A percentile compares a stretch with the other conserved stretches of the same genome.
These are phyloP conservation scores for Gamsiella multidivaricata DNA, from an alignment of 192 early-diverging fungal genomes.

Conservation along the genomic window DNA sequence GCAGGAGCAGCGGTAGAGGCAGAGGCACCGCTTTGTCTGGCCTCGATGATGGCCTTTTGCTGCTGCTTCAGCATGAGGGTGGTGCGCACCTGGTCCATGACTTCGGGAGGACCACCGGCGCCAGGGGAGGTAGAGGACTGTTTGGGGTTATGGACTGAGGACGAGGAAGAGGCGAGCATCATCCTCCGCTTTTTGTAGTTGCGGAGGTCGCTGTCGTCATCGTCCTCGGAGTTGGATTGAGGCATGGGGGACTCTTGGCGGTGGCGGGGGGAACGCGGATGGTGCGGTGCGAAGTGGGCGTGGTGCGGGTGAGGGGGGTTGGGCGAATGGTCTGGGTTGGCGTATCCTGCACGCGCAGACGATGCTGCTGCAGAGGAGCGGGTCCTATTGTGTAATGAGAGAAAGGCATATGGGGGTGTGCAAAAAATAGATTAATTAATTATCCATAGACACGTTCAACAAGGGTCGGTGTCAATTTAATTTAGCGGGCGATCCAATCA, in stretches of 20 bases:
- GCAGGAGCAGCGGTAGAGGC: not conserved
- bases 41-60: conserved; percentile 74
- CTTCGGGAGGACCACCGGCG: conserved; percentile 36
- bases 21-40: conserved; percentile 53
- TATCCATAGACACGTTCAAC: not conserved
- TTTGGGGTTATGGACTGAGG: not conserved
- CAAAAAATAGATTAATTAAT: not conserved
- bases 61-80: conserved; percentile 68
- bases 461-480: no score
- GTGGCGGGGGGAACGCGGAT: conserved; percentile 32
- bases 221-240: conserved; percentile 49
- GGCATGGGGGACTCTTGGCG: conserved; percentile 54
- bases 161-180: conserved; percentile 12
- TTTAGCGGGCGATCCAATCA: not conserved
- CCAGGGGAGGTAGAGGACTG: conserved; percentile 4
- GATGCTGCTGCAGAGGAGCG: no score
- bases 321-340: not conserved
- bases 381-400: no score
- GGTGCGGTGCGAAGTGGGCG: conserved; percentile 19
- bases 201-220: conserved; percentile 47
- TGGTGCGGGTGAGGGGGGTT: not conserved
- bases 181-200: conserved; percentile 49
- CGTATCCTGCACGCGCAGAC: not conserved
- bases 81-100: conserved; percentile 66
- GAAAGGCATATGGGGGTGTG: no score